These are phyloP conservation scores for Penicillium malachiteum DNA, from an alignment of 495 filamentous ascomycete genomes.

Conservation along the genomic window DNA sequence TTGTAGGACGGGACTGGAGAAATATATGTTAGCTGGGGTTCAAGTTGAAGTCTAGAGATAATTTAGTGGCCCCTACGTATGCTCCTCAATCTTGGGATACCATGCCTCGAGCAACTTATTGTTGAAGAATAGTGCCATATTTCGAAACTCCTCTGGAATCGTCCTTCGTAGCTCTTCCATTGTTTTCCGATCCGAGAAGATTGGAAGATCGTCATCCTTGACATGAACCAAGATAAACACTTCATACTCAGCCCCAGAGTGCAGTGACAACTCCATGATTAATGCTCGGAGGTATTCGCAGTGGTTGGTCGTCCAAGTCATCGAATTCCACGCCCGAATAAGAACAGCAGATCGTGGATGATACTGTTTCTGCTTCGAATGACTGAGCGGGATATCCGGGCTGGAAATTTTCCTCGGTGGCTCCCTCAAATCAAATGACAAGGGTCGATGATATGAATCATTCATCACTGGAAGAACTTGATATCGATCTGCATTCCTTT, in stretches of 20 bases:
- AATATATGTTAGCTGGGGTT: not conserved
- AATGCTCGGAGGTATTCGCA: conserved; percentile 69
- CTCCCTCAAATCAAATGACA: conserved; percentile 19
- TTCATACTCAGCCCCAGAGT: conserved; percentile 74
- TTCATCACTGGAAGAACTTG: conserved; percentile 2
- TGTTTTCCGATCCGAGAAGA: conserved; percentile 50
- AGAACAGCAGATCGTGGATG: conserved; percentile 63
- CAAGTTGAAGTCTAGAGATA: too few relatives aligned
- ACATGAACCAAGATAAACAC: conserved; percentile 75
- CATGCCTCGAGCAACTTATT: conserved; percentile 31
- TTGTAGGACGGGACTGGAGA: conserved; percentile 22
- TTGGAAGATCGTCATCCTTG: conserved; percentile 53
- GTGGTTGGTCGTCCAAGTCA: conserved; percentile 69
- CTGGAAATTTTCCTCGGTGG: conserved; percentile 6
- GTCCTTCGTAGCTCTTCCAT: conserved; percentile 47
- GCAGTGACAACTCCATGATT: conserved; percentile 68
- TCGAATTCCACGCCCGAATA: conserved; percentile 66
- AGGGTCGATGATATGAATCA: conserved; percentile 10
- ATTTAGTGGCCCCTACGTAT: conserved; percentile 15
- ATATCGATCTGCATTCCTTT: conserved; percentile 62
- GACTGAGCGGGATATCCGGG: not conserved
- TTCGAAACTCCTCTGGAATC: conserved; percentile 64
- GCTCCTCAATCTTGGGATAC: conserved; percentile 29
- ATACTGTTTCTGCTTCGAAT: conserved; percentile 6
- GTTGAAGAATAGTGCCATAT: conserved; percentile 69